Conservation (phyloP, 2,329 filamentous ascomycete species). For the Talaromyces sp. region DNA sequence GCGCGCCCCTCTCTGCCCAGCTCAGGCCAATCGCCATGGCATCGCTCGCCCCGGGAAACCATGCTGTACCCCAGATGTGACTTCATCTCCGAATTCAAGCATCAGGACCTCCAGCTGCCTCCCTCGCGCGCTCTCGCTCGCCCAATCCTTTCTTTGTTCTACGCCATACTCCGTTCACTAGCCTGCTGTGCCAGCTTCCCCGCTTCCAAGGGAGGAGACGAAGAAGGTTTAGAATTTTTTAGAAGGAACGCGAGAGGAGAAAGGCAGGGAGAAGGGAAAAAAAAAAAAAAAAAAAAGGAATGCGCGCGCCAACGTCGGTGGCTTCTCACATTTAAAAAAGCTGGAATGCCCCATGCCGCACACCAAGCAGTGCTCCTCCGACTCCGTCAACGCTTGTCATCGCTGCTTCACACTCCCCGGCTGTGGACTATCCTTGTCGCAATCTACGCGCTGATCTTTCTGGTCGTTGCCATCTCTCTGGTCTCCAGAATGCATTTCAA, state of each 20-base stretch:
- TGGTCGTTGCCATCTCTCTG: constrained; percentile 22
- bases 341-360: constrained; percentile 11
- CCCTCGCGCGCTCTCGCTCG: not conserved
- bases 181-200: constrained; percentile 3
- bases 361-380: constrained; percentile 10
- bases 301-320: not conserved
- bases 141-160: constrained; percentile 1
- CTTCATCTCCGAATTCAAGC: not conserved
- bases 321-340: constrained; percentile 3
- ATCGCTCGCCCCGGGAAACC: not conserved
- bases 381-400: constrained; percentile 20
- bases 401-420: constrained; percentile 19
- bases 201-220: constrained; percentile 1
- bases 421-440: constrained; percentile 23
- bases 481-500: constrained; percentile 32
- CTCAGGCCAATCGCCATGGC: not conserved
- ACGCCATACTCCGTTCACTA: not conserved
- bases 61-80: constrained; percentile 1
- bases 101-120: not conserved
- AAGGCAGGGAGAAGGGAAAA: too few relatives aligned
- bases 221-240: not conserved
- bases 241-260: not conserved
- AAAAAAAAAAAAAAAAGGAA: not conserved
- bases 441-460: constrained; percentile 24
- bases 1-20: not conserved